phyloP scores from a whole-genome alignment of 495 filamentous ascomycete species.

The Tuber aestivum region DNA sequence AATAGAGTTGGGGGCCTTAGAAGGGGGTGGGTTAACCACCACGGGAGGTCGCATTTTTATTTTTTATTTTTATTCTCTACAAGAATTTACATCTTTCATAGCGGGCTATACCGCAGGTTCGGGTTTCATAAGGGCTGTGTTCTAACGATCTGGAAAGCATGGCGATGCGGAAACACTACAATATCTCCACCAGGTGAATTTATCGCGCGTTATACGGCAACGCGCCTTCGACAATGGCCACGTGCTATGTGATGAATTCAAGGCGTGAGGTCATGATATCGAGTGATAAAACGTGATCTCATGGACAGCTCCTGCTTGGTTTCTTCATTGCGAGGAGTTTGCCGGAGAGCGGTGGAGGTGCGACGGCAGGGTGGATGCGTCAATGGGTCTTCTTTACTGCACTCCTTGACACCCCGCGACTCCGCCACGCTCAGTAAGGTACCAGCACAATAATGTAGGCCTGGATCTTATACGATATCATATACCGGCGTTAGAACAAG shows the following conservation, averaged over 20 bases:
- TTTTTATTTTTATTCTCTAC: not conserved
- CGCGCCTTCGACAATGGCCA: not conserved
- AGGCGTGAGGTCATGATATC: not conserved
- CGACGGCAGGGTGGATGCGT: not conserved
- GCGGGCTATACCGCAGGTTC: not conserved
- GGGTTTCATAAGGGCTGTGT: not conserved
- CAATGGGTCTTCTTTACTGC: not conserved
- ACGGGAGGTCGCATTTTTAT: not conserved
- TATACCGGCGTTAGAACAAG: not conserved
- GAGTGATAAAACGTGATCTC: not conserved
- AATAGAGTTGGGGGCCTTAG: not conserved
- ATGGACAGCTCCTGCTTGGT: not conserved
- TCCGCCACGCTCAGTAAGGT: not conserved
- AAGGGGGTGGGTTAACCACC: not conserved
- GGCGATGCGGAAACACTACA: not conserved
- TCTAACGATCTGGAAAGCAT: not conserved
- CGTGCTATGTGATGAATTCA: not conserved
- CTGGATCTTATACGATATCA: not conserved
- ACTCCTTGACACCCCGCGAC: not conserved
- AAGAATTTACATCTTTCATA: not conserved
- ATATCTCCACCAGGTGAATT: not conserved
- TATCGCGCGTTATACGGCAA: not conserved
- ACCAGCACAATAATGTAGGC: not conserved
- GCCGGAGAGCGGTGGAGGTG: not conserved
- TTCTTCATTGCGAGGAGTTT: not conserved